Evolutionary conservation across 2,329 filamentous ascomycete species (phyloP).

Genomic region (Shiraia bambusicola): DNA sequence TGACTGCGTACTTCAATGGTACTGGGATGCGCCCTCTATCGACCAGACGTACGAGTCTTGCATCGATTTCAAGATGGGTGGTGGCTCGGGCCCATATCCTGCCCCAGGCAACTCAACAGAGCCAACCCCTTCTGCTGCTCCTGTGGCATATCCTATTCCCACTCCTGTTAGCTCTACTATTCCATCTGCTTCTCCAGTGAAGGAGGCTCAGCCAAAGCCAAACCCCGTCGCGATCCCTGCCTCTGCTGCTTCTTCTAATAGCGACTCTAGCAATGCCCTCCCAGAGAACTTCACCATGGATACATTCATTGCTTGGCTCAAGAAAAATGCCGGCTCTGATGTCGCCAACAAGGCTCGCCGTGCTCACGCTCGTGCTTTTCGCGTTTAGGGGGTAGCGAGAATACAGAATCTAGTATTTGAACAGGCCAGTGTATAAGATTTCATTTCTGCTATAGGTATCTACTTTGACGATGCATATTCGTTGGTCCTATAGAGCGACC

Average conservation of each 20-base stretch:
- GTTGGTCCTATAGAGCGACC: slow-evolving; percentile 4
- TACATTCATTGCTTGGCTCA: slow-evolving; percentile 37
- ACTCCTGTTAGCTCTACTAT: slow-evolving; percentile 8
- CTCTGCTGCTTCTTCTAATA: slow-evolving; percentile 11
- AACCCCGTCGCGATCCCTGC: slow-evolving; percentile 1
- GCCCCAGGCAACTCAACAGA: slow-evolving; percentile 11
- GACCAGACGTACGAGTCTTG: slow-evolving; percentile 65
- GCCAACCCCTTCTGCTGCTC: slow-evolving; percentile 10
- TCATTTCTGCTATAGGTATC: slow-evolving; percentile 37
- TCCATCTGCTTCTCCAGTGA: slow-evolving; percentile 11
- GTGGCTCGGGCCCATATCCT: slow-evolving; percentile 26
- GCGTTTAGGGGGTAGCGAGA: slow-evolving; percentile 10
- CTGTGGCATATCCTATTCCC: slow-evolving; percentile 11
- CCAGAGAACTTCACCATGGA: slow-evolving; percentile 38
- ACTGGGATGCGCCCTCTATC: slow-evolving; percentile 58
- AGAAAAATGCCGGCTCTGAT: slow-evolving; percentile 26
- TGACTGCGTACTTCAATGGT: slow-evolving; percentile 62
- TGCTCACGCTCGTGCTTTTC: slow-evolving; percentile 34
- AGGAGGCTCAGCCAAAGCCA: slow-evolving; percentile 5
- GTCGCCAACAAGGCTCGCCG: slow-evolving; percentile 27
- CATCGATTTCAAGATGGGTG: slow-evolving; percentile 58
- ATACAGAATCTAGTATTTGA: not conserved
- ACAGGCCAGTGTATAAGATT: slow-evolving; percentile 9
- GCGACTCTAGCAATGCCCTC: slow-evolving; percentile 15
- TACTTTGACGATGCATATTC: slow-evolving; percentile 24